These are phyloP conservation scores for Cladosporium sphaerospermum DNA, from an alignment of 2,329 filamentous ascomycete species.

Conservation along the genomic window DNA sequence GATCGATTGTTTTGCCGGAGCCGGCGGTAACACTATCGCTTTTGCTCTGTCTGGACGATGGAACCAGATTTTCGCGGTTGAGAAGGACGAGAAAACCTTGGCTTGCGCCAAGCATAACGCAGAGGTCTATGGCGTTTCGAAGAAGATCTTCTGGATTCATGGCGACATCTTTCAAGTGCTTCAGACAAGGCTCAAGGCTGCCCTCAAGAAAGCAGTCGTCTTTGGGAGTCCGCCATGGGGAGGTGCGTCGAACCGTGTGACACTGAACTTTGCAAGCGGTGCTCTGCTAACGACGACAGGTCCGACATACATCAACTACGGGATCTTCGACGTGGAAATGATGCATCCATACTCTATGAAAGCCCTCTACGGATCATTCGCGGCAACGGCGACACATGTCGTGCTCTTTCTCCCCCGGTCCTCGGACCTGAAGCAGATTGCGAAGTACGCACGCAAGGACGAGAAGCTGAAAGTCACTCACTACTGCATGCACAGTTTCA, in stretches of 20 bases:
- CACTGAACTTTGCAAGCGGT: not conserved
- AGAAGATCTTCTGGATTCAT: slow-evolving; percentile 76
- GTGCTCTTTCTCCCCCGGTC: slow-evolving; percentile 82
- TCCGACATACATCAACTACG: slow-evolving; percentile 55
- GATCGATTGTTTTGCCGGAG: slow-evolving; percentile 85
- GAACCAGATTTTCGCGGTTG: slow-evolving; percentile 80
- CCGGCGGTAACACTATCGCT: slow-evolving; percentile 91
- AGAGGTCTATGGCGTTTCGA: slow-evolving; percentile 69
- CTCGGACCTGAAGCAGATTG: slow-evolving; percentile 74
- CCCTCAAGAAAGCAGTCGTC: slow-evolving; percentile 50
- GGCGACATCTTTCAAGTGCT: slow-evolving; percentile 80
- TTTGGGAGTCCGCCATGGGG: slow-evolving; percentile 72
- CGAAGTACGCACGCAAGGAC: slow-evolving; percentile 35
- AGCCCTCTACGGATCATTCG: slow-evolving; percentile 58
- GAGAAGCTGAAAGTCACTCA: slow-evolving; percentile 70
- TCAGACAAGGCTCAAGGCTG: slow-evolving; percentile 43
- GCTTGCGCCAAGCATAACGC: slow-evolving; percentile 92
- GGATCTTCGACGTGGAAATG: slow-evolving; percentile 72
- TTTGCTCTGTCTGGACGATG: slow-evolving; percentile 77
- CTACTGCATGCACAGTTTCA: slow-evolving; percentile 85
- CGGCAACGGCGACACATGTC: slow-evolving; percentile 44
- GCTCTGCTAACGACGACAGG: slow-evolving; percentile 34
- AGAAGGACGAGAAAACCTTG: slow-evolving; percentile 72
- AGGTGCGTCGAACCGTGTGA: slow-evolving; percentile 42
- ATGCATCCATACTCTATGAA: slow-evolving; percentile 83